Conservation (phyloP, 352 stramenopile species). For the Phytophthora europaea region DNA sequence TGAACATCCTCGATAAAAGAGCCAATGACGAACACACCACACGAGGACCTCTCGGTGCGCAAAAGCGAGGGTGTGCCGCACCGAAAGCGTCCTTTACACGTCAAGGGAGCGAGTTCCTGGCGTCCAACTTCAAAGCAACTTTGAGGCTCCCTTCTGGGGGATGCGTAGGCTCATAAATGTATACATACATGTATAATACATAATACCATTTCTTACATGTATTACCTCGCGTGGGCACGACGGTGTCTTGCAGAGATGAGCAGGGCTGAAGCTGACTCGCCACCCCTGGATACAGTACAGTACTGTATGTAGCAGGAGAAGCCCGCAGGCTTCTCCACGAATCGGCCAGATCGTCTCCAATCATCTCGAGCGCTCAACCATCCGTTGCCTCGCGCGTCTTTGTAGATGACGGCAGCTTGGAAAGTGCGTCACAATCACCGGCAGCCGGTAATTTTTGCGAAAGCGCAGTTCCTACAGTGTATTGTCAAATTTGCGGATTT, state of each 20-base stretch:
- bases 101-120: constrained; percentile 3
- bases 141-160: not conserved
- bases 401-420: constrained; percentile 15
- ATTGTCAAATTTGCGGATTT: not conserved
- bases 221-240: not conserved
- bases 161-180: not conserved
- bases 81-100: constrained; percentile 30
- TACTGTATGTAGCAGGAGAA: constrained; percentile 1
- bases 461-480: not conserved
- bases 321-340: constrained; percentile 22
- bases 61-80: constrained; percentile 9
- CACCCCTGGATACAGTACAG: not conserved
- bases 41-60: constrained; percentile 27
- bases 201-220: too few species aligned
- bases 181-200: not conserved
- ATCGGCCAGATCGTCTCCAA: constrained; percentile 14
- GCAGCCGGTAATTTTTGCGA: not conserved
- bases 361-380: constrained; percentile 9
- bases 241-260: not conserved
- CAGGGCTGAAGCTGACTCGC: not conserved
- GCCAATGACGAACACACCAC: constrained; percentile 33
- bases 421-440: constrained; percentile 17
- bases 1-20: constrained; percentile 27
- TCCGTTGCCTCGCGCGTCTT: constrained; percentile 13
- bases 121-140: constrained; percentile 28